Percentiles rank a stretch among this genome's conserved stretches.
Conservation (phyloP, 2,329 filamentous ascomycete species). For the Colletotrichum sp. region DNA sequence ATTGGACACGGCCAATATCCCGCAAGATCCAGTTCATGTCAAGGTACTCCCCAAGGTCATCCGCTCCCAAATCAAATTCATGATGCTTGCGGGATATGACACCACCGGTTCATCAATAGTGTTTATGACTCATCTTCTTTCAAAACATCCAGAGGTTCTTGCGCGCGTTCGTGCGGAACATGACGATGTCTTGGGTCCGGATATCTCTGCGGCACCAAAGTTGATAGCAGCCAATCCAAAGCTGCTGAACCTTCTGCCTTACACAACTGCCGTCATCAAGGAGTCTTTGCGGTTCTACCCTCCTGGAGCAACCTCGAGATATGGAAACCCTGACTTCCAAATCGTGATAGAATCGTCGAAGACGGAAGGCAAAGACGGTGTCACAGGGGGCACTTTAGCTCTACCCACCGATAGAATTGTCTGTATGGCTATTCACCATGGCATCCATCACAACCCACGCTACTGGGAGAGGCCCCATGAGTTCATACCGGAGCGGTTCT, state of each 20-base stretch:
- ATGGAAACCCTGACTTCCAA: conserved; percentile 36
- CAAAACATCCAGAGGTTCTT: conserved; percentile 32
- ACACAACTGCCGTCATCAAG: conserved; percentile 52
- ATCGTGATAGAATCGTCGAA: conserved; percentile 24
- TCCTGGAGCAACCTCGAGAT: conserved; percentile 46
- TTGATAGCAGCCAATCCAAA: not conserved
- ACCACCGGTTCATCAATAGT: conserved; percentile 38
- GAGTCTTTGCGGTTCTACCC: conserved; percentile 60
- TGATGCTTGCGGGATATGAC: conserved; percentile 43
- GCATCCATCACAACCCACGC: conserved; percentile 41
- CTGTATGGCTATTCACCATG: conserved; percentile 22
- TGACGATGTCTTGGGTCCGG: conserved; percentile 51
- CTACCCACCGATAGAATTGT: conserved; percentile 42
- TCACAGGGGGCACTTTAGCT: conserved; percentile 20
- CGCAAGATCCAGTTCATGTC: not conserved
- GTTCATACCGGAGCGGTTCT: conserved; percentile 50
- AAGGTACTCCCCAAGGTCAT: not conserved
- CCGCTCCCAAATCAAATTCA: conserved; percentile 35
- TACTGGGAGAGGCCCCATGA: conserved; percentile 41
- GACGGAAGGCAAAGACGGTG: not conserved
- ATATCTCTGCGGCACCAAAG: not conserved
- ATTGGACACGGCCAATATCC: not conserved
- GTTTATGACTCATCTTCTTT: conserved; percentile 32
- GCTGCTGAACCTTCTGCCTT: conserved; percentile 2
- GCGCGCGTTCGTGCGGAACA: conserved; percentile 46